A percentile compares a stretch with the other conserved stretches of the same genome.
Conservation (phyloP, 2,329 filamentous ascomycete genomes). For the Rutstroemia sp. region DNA sequence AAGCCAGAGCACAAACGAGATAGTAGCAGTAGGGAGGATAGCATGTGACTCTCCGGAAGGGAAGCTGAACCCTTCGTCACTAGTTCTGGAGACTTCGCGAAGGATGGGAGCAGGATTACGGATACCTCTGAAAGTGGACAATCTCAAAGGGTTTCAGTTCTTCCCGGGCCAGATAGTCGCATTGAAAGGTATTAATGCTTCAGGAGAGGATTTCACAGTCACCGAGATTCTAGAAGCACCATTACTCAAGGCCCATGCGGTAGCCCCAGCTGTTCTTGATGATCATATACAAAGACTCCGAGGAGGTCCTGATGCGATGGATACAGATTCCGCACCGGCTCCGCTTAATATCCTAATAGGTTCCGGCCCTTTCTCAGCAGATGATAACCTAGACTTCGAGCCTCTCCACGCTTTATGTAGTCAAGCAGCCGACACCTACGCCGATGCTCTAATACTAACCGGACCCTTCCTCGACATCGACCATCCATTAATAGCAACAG, state of each 20-base stretch:
- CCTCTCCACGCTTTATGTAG: slow-evolving; percentile 75
- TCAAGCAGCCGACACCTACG: slow-evolving; percentile 65
- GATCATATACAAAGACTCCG: slow-evolving; percentile 62
- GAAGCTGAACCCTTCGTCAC: slow-evolving; percentile 74
- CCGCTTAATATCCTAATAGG: slow-evolving; percentile 74
- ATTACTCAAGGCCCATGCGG: slow-evolving; percentile 66
- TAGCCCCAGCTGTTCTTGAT: slow-evolving; percentile 56
- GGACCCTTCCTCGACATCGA: slow-evolving; percentile 91
- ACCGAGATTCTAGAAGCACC: slow-evolving; percentile 70
- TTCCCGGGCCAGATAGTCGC: slow-evolving; percentile 95
- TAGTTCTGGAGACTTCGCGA: slow-evolving; percentile 83
- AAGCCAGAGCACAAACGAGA: slow-evolving; percentile 73
- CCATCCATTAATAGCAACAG: slow-evolving; percentile 76
- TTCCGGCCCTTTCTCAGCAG: slow-evolving; percentile 84
- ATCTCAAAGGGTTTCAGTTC: slow-evolving; percentile 66
- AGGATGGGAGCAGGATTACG: slow-evolving; percentile 75
- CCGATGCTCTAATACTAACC: slow-evolving; percentile 70
- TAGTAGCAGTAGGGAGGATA: slow-evolving; percentile 86
- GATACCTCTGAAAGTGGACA: slow-evolving; percentile 70
- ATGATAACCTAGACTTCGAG: slow-evolving; percentile 87
- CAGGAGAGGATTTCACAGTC: slow-evolving; percentile 75
- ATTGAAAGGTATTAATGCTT: slow-evolving; percentile 76
- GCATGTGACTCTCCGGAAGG: slow-evolving; percentile 82
- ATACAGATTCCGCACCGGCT: slow-evolving; percentile 46
- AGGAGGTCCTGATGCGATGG: slow-evolving; percentile 56